Conservation (phyloP, 306 rosid species). For the Pyrus pyrifolia region DNA sequence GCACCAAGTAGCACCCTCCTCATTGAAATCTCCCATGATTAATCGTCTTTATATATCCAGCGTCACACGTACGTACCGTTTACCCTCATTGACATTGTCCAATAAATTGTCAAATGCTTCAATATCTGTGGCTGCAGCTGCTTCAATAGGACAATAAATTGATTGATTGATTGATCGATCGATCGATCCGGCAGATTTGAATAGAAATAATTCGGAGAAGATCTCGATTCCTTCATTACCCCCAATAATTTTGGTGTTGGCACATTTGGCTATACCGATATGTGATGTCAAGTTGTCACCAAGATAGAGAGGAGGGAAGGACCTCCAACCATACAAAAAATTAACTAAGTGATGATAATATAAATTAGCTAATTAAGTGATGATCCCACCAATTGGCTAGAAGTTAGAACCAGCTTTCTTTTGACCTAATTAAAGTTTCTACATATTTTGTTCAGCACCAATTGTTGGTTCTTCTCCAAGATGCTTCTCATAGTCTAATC, state of each 20-base stretch:
- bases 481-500: neutral
- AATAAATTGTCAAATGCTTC: neutral
- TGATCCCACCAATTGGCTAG: neutral
- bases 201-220: too few relatives aligned
- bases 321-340: neutral
- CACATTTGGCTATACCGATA: neutral
- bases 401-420: neutral
- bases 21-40: neutral
- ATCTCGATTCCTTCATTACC: neutral
- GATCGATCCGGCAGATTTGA: too few relatives aligned
- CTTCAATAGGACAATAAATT: neutral
- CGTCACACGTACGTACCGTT: neutral
- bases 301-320: neutral
- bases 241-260: neutral
- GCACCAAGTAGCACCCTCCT: neutral
- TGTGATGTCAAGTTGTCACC: neutral
- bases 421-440: neutral
- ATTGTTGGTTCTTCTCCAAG: neutral
- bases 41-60: neutral
- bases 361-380: neutral
- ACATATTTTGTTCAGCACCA: neutral
- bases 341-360: neutral
- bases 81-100: neutral
- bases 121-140: neutral
- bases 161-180: too few relatives aligned